These are phyloP conservation scores for Fraxinus paxiana DNA, from an alignment of 305 asterid genomes.

Conservation along the genomic window DNA sequence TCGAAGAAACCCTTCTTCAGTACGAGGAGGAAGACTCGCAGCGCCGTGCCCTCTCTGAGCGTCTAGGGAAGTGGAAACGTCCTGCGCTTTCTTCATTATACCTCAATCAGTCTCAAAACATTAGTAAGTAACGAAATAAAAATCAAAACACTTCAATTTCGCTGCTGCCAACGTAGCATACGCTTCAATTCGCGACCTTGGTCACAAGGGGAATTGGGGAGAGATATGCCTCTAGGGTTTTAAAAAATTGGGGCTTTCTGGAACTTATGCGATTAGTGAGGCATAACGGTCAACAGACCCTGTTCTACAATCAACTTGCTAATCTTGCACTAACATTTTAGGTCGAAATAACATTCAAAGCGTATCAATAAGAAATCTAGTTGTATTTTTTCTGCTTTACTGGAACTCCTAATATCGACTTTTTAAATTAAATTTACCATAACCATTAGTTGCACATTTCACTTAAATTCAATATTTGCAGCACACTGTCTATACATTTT, in stretches of 20 bases:
- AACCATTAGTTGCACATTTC: neutral
- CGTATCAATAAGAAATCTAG: neutral
- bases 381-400: neutral
- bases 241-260: neutral
- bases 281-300: neutral
- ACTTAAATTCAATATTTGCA: neutral
- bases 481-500: neutral
- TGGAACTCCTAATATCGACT: neutral
- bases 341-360: neutral
- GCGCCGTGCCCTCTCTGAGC: conserved; percentile 50
- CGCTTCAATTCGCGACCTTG: conserved; percentile 12
- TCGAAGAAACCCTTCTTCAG: conserved; percentile 82
- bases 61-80: conserved; percentile 76
- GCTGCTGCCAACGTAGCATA: conserved; percentile 2
- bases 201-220: neutral
- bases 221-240: neutral
- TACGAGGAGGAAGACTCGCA: conserved; percentile 67
- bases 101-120: conserved; percentile 46
- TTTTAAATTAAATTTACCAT: neutral
- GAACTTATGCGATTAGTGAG: neutral
- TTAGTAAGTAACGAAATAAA: conserved; percentile 41
- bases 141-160: neutral
- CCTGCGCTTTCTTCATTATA: conserved; percentile 56
- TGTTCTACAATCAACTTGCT: neutral
- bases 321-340: neutral